Evolutionary conservation across 805 yeast genomes (phyloP), one percentile per base, ranked within the genome.

Genomic region (Starmerella roubikii): DNA sequence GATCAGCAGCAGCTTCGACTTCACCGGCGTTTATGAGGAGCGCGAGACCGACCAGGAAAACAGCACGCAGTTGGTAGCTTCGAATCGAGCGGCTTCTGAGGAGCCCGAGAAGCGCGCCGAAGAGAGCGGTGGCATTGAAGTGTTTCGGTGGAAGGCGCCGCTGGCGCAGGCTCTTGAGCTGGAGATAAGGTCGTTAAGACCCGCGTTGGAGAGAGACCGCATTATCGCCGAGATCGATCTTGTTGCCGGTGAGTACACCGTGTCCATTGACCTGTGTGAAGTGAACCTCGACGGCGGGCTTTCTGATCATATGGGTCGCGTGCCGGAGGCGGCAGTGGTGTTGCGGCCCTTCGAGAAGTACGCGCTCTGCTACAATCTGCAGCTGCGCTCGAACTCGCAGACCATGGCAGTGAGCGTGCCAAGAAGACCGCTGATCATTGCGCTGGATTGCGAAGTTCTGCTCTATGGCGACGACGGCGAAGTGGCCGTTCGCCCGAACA

Each of bases 211-310:
- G 23, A 39, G 50, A 13, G 53, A 49, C 28, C 38, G 49, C 7
- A 44, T 48, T 5, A 40, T 52, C 23, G 53, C 53, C 24, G 53
- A 52, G 39, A 27, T 51, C 26, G 51, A 44, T 37, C 28, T 46
- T 2, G 35, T 52, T 11, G 33, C 41, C 11, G 38, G 47, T 15
- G 25, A 38, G 16, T 35, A 35, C 2, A 29, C 31, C 7, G 45
- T 51, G n/a, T 19, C 12, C 4, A 25, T 52, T 22, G 17, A 25
- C 6, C 12, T 16, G 10, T 30, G 44, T 19, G 37, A 37, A 8
- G 41, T 52, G 15, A 27, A 16, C 11, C 36, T 51, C 23, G 46
- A 45, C 8, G 47, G 46, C 27, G 54, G 54, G 27, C 32, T 31
- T 3, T 43, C 44, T 10, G 39, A 31, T 12, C 41, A 42, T 13